A percentile compares a stretch with the other conserved stretches of the same genome.
Conservation (phyloP, 2,329 filamentous ascomycete genomes). For the Taxawa tesnikishii region DNA sequence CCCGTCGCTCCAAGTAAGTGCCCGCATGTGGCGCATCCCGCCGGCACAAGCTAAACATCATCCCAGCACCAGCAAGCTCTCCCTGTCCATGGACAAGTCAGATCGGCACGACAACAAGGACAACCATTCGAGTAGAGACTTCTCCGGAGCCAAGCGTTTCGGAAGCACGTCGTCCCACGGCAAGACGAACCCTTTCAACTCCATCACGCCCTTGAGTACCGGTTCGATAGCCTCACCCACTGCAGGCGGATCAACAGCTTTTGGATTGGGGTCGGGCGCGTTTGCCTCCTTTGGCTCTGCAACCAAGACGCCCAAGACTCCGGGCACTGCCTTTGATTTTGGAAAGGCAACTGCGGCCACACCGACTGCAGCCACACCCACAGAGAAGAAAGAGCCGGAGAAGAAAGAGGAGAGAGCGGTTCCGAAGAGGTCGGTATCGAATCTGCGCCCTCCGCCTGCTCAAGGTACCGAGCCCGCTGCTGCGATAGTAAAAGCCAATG, state of each 20-base stretch:
- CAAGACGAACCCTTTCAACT: constrained; percentile 67
- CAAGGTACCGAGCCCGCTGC: constrained; percentile 10
- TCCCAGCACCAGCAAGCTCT: constrained; percentile 73
- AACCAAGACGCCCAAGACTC: constrained; percentile 76
- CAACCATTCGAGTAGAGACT: constrained; percentile 47
- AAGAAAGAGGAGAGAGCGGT: constrained; percentile 16
- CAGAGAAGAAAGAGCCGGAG: constrained; percentile 53
- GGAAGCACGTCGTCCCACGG: constrained; percentile 60
- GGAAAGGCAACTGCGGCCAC: constrained; percentile 42
- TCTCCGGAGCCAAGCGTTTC: constrained; percentile 60
- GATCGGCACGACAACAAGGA: constrained; percentile 37
- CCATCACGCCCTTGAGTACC: constrained; percentile 57
- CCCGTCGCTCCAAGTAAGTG: constrained; percentile 68
- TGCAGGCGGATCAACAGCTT: constrained; percentile 66
- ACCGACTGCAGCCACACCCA: constrained; percentile 35
- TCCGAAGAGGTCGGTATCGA: constrained; percentile 6
- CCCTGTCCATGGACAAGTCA: constrained; percentile 62
- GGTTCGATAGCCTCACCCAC: constrained; percentile 61
- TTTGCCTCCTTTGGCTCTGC: constrained; percentile 87
- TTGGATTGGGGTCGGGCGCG: constrained; percentile 85
- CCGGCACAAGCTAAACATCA: background rate
- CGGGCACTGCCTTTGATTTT: constrained; percentile 69
- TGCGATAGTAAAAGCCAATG: constrained; percentile 22
- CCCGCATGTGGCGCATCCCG: constrained; percentile 5
- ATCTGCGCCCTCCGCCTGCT: constrained; percentile 6